These are phyloP conservation scores for Corynespora cassiicola DNA, from an alignment of 2,329 filamentous ascomycete species.

Conservation along the genomic window DNA sequence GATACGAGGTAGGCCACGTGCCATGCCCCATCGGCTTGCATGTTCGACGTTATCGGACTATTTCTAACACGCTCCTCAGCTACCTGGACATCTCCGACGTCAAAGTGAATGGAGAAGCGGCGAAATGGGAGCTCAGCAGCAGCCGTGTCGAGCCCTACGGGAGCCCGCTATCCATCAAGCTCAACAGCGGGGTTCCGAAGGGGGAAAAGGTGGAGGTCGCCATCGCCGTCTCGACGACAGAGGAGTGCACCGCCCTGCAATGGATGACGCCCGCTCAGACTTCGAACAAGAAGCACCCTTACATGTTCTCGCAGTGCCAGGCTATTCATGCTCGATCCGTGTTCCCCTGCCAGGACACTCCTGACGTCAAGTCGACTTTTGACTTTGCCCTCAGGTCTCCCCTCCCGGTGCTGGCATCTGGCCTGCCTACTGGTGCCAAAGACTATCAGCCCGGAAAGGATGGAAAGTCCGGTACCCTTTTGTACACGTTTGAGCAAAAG, in stretches of 20 bases:
- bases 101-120: constrained; percentile 69
- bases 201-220: constrained; percentile 57
- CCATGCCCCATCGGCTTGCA: too few relatives aligned
- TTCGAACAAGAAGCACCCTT: constrained; percentile 92
- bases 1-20: constrained; percentile 79
- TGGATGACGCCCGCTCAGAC: constrained; percentile 96
- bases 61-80: too few relatives aligned
- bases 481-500: constrained; percentile 87
- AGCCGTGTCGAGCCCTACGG: constrained; percentile 78
- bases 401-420: constrained; percentile 90
- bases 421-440: constrained; percentile 66
- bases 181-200: constrained; percentile 55
- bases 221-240: constrained; percentile 73
- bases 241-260: constrained; percentile 88
- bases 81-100: constrained; percentile 77
- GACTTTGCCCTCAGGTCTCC: constrained; percentile 86
- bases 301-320: constrained; percentile 98
- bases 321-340: constrained; percentile 93
- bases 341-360: constrained; percentile 97
- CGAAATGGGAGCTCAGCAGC: constrained; percentile 74
- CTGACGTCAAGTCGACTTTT: constrained; percentile 95
- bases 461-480: constrained; percentile 60
- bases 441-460: constrained; percentile 60
- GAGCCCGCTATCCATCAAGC: constrained; percentile 68
- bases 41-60: background rate